Evolutionary conservation across 2,329 filamentous ascomycete genomes (phyloP).

Genomic region (Colletotrichum sp.): DNA sequence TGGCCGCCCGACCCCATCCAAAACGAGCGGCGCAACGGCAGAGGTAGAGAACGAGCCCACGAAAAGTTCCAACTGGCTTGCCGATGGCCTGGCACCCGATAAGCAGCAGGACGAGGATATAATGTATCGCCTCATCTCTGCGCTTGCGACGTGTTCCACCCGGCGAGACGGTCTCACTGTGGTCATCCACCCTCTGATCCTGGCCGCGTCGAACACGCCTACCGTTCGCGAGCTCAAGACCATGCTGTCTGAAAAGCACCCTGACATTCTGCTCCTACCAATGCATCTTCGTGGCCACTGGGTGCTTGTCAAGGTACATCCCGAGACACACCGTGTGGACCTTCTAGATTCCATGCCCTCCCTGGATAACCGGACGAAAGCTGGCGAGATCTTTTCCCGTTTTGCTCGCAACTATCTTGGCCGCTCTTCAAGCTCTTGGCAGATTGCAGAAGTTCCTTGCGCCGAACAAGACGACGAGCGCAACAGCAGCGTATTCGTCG

Average conservation of each 20-base stretch:
- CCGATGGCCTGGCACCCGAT: not conserved
- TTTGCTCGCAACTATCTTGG: not conserved
- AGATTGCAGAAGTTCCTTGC: not conserved
- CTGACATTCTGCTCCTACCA: not conserved
- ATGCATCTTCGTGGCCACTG: not conserved
- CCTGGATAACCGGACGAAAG: not conserved
- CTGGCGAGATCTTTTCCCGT: not conserved
- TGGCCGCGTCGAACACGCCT: not conserved
- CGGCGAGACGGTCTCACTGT: not conserved
- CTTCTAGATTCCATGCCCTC: not conserved
- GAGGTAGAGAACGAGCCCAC: not conserved
- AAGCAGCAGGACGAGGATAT: not conserved
- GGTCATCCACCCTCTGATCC: not conserved
- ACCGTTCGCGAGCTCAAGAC: not conserved
- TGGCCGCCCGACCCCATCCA: not conserved
- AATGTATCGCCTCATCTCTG: not conserved
- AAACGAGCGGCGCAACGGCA: not conserved
- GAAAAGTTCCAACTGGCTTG: not conserved
- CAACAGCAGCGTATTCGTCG: not conserved
- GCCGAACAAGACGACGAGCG: not conserved
- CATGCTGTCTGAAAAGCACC: not conserved
- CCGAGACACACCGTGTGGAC: not conserved
- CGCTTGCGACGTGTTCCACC: not conserved
- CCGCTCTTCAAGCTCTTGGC: not conserved
- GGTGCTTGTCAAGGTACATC: not conserved